Percentiles rank a stretch among this genome's conserved stretches.
Conservation (phyloP, 2,329 filamentous ascomycete genomes). For the Raffaelea ambrosiae region DNA sequence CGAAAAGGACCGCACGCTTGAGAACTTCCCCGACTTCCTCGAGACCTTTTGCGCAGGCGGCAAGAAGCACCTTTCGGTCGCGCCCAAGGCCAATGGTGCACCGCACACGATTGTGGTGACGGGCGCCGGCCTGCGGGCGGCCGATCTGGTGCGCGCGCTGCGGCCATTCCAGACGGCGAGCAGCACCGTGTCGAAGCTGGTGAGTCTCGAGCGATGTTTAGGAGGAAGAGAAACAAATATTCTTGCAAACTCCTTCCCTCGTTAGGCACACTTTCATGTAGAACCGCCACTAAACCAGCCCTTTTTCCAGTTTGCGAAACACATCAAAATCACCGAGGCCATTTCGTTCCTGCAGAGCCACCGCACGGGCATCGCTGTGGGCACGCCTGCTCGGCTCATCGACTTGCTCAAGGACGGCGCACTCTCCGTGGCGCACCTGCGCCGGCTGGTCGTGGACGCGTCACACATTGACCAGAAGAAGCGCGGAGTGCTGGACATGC, state of each 20-base stretch:
- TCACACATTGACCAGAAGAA: conserved; percentile 95
- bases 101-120: conserved; percentile 89
- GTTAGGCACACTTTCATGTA: too few relatives aligned
- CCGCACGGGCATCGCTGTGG: conserved; percentile 78
- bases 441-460: conserved; percentile 79
- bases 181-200: conserved; percentile 72
- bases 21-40: conserved; percentile 71
- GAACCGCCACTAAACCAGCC: background rate
- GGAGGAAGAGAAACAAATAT: background rate
- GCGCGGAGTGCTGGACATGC: conserved; percentile 89
- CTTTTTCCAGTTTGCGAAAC: conserved; percentile 68
- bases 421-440: conserved; percentile 60
- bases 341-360: conserved; percentile 61
- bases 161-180: conserved; percentile 74
- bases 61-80: conserved; percentile 23
- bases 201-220: conserved; percentile 27
- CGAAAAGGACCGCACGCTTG: conserved; percentile 51
- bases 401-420: conserved; percentile 76
- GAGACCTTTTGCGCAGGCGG: conserved; percentile 55
- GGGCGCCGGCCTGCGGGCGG: conserved; percentile 73
- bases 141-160: conserved; percentile 69
- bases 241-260: too few relatives aligned
- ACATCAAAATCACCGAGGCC: conserved; percentile 90
- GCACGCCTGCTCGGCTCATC: conserved; percentile 74
- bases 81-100: conserved; percentile 59